Evolutionary conservation across 225 moss, liverwort and hornwort species (phyloP).

Genomic region (Thuidium tamariscinum): DNA sequence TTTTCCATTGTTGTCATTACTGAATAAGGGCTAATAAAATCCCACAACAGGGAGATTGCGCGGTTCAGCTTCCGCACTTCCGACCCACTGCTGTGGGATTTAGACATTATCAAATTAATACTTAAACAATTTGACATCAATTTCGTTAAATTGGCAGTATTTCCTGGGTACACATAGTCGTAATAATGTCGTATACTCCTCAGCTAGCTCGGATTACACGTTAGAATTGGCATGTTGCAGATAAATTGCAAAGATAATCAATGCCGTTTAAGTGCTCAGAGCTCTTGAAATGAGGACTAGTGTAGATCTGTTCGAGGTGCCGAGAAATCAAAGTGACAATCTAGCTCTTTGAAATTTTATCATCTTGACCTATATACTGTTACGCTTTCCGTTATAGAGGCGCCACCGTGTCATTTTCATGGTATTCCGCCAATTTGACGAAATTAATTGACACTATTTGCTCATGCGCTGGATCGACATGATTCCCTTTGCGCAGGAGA

Average conservation of each 20-base stretch:
- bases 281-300: background rate
- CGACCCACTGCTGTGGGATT: background rate
- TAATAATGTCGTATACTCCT: background rate
- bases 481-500: background rate
- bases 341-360: background rate
- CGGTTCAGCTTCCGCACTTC: background rate
- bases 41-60: background rate
- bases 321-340: background rate
- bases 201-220: background rate
- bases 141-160: background rate
- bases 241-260: background rate
- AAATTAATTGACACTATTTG: background rate
- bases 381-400: background rate
- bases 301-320: background rate
- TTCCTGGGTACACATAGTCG: background rate
- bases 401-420: background rate
- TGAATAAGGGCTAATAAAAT: background rate
- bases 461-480: background rate
- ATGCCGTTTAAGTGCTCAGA: background rate
- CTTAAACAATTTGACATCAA: background rate
- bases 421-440: background rate
- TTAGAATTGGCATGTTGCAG: background rate
- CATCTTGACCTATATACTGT: too few relatives aligned
- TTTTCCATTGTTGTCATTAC: background rate
- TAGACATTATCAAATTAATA: background rate